Conservation (phyloP, 108 stramenopile genomes). For the Cyclotella atomus region DNA sequence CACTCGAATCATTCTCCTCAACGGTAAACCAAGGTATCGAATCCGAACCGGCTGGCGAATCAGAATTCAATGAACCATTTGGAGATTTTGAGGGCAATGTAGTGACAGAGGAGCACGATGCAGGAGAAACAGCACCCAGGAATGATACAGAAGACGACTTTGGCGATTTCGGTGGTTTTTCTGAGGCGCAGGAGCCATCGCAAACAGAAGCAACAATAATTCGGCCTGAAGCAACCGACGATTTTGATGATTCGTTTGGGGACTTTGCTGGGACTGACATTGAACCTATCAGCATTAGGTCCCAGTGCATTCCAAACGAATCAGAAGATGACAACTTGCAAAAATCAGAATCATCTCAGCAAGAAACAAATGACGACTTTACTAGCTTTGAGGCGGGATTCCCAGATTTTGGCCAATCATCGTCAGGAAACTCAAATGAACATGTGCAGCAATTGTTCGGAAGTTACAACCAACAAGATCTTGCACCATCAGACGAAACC, state of each 20-base stretch:
- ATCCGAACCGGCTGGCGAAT: not conserved
- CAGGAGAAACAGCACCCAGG: not conserved
- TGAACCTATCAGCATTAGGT: not conserved
- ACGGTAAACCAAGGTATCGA: not conserved
- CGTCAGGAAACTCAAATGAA: too few species aligned
- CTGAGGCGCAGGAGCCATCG: not conserved
- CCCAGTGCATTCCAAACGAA: not conserved
- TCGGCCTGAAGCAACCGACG: not conserved
- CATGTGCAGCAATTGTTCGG: too few species aligned
- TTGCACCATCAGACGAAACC: too few species aligned
- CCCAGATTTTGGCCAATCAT: too few species aligned
- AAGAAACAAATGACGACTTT: too few species aligned
- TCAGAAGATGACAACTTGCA: too few species aligned
- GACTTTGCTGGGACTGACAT: constrained; percentile 11
- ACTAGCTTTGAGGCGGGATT: too few species aligned
- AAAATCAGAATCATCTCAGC: too few species aligned
- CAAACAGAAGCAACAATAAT: not conserved
- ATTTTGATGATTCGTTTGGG: constrained; percentile 18
- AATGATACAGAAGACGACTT: not conserved
- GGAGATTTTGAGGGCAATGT: constrained; percentile 27
- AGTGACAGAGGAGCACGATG: not conserved
- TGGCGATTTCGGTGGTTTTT: not conserved
- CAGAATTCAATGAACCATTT: constrained; percentile 27
- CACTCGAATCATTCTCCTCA: constrained; percentile 8
- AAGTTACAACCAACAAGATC: too few species aligned